These are phyloP conservation scores for Alternaria gansuensis DNA, from an alignment of 2,329 filamentous ascomycete species.

Conservation along the genomic window DNA sequence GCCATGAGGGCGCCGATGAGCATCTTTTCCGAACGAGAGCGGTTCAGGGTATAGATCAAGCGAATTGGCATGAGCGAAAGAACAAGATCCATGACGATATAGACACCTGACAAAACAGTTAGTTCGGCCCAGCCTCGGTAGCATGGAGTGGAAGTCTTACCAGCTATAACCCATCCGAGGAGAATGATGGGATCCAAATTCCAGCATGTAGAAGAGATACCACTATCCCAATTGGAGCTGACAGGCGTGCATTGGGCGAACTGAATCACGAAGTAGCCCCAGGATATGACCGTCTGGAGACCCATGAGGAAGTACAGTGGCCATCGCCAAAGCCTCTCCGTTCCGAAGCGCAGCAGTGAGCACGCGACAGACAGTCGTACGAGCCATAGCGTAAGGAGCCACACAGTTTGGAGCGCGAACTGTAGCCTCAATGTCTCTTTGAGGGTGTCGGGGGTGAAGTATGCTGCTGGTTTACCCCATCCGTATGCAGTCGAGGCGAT, in stretches of 20 bases:
- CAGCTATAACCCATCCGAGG: slow-evolving; percentile 37
- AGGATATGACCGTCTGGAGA: slow-evolving; percentile 34
- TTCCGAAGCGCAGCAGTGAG: slow-evolving; percentile 37
- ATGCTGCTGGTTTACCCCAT: slow-evolving; percentile 38
- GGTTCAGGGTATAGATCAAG: slow-evolving; percentile 34
- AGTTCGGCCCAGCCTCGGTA: neutral
- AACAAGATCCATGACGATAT: slow-evolving; percentile 39
- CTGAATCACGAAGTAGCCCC: slow-evolving; percentile 37
- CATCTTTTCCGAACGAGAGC: slow-evolving; percentile 34
- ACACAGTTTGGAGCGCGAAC: slow-evolving; percentile 39
- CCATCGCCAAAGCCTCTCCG: slow-evolving; percentile 29
- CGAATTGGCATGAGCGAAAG: slow-evolving; percentile 40
- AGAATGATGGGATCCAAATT: slow-evolving; percentile 29
- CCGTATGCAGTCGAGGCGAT: slow-evolving; percentile 29
- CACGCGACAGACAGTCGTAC: slow-evolving; percentile 40
- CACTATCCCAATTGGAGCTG: slow-evolving; percentile 34
- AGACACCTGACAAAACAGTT: slow-evolving; percentile 25
- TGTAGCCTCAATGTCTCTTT: slow-evolving; percentile 29
- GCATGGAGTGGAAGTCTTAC: slow-evolving; percentile 19
- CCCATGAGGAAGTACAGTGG: slow-evolving; percentile 37
- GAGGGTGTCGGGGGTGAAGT: slow-evolving; percentile 25
- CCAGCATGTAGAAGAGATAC: slow-evolving; percentile 38
- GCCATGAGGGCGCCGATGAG: slow-evolving; percentile 38
- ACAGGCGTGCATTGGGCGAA: slow-evolving; percentile 40
- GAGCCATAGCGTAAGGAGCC: slow-evolving; percentile 36